Percentiles rank a stretch among this genome's conserved stretches.
Conservation (phyloP, 768 basidiomycete genomes). For the Austroboletus festivus region DNA sequence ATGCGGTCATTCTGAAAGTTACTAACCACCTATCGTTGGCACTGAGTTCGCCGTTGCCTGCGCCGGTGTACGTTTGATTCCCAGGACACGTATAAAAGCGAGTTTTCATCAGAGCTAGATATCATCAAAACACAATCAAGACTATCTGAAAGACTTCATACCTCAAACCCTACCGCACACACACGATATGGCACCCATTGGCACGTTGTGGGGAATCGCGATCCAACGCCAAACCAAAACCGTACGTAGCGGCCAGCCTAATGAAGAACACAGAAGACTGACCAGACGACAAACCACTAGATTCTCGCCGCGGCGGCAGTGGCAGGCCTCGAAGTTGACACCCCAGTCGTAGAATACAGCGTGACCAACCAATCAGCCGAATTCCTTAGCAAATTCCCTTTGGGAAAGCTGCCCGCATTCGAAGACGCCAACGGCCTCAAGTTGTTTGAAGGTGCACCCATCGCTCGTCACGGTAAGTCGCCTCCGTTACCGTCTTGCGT, state of each 20-base stretch:
- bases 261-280: background rate
- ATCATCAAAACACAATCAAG: background rate
- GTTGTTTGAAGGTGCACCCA: conserved; percentile 28
- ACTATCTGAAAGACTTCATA: background rate
- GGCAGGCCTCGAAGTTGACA: conserved; percentile 27
- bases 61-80: too few species aligned
- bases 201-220: conserved; percentile 24
- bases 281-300: conserved; percentile 5
- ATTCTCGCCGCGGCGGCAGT: conserved; percentile 24
- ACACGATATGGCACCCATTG: conserved; percentile 22
- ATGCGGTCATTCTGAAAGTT: too few species aligned
- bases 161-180: background rate
- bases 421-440: conserved; percentile 22
- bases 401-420: conserved; percentile 29
- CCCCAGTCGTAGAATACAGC: conserved; percentile 16
- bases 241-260: conserved; percentile 14
- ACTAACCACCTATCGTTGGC: too few species aligned
- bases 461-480: conserved; percentile 27
- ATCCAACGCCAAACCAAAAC: conserved; percentile 28
- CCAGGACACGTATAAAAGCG: conserved; percentile 11
- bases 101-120: background rate
- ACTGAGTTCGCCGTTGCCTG: too few species aligned
- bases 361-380: conserved; percentile 28
- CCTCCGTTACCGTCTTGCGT: too few species aligned
- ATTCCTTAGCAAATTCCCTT: conserved; percentile 27